Percentiles rank a stretch among this genome's conserved stretches.
Conservation (phyloP, 1,284 basidiomycete genomes). For the Kwoniella shivajii region DNA sequence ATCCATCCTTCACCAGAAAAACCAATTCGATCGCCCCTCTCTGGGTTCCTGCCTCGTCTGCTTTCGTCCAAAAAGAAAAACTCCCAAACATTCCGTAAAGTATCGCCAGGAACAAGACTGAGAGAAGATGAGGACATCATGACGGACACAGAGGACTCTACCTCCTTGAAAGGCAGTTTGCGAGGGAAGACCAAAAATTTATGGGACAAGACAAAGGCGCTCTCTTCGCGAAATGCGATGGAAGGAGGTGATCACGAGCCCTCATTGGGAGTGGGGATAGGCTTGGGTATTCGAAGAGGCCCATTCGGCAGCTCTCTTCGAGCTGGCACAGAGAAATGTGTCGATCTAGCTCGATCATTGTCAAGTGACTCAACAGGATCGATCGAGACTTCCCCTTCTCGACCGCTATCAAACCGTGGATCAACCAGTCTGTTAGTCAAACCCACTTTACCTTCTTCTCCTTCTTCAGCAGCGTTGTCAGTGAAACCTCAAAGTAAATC, state of each 20-base stretch:
- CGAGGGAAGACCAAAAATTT: constrained; percentile 3
- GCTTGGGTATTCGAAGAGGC: constrained; percentile 14
- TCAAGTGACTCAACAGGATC: constrained; percentile 28
- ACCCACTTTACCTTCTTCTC: neutral
- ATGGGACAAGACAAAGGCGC: neutral
- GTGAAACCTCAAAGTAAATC: constrained; percentile 1
- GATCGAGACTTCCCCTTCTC: constrained; percentile 22
- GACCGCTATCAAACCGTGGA: constrained; percentile 6
- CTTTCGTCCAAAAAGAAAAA: constrained; percentile 18
- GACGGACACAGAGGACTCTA: constrained; percentile 18
- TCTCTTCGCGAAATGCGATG: constrained; percentile 9
- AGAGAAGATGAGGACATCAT: constrained; percentile 18
- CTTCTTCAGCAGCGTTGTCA: neutral
- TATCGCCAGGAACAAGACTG: neutral
- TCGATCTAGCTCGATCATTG: constrained; percentile 15
- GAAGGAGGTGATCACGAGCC: constrained; percentile 13
- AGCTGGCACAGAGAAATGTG: neutral
- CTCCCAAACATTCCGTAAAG: neutral
- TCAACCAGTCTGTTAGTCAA: constrained; percentile 12
- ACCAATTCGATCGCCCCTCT: constrained; percentile 7
- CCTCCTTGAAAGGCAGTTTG: neutral
- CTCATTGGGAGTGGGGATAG: constrained; percentile 11
- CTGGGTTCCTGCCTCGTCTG: constrained; percentile 15
- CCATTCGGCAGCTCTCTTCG: neutral
- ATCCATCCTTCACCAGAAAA: constrained; percentile 1